Evolutionary conservation across 108 stramenopile genomes (phyloP).

Genomic region (Fragilaria crotonensis): DNA sequence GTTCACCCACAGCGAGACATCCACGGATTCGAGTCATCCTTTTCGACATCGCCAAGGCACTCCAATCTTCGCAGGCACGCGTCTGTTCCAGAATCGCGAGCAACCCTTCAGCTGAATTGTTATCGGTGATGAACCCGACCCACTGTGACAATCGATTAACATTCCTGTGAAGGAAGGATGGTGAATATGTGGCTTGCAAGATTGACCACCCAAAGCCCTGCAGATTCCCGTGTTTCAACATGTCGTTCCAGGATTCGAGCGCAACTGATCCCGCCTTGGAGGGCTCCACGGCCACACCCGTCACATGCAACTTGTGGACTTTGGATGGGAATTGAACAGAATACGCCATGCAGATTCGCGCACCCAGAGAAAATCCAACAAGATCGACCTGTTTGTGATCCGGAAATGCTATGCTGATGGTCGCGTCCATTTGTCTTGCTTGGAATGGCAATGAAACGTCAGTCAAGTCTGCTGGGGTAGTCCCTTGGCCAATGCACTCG

Average conservation of each 20-base stretch:
- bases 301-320: constrained; percentile 45
- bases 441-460: constrained; percentile 42
- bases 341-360: constrained; percentile 51
- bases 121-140: constrained; percentile 30
- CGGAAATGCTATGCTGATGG: constrained; percentile 22
- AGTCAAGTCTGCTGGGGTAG: constrained; percentile 11
- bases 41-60: constrained; percentile 36
- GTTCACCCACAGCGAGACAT: constrained; percentile 33
- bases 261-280: constrained; percentile 34
- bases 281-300: constrained; percentile 47
- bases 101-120: constrained; percentile 38
- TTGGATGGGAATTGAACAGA: constrained; percentile 22
- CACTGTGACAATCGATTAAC: constrained; percentile 21
- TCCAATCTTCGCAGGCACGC: constrained; percentile 32
- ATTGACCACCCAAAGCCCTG: constrained; percentile 59
- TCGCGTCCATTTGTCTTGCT: constrained; percentile 23
- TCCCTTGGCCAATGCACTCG: constrained; percentile 49
- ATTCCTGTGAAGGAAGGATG: constrained; percentile 30
- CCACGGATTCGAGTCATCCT: constrained; percentile 17
- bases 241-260: constrained; percentile 37
- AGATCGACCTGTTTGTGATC: constrained; percentile 26
- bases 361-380: constrained; percentile 60
- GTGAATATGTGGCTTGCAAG: constrained; percentile 46
- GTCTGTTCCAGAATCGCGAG: constrained; percentile 42
- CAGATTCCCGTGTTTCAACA: constrained; percentile 17